Conservation (phyloP, 306 rosid genomes). For the Prunus fruticosa region DNA sequence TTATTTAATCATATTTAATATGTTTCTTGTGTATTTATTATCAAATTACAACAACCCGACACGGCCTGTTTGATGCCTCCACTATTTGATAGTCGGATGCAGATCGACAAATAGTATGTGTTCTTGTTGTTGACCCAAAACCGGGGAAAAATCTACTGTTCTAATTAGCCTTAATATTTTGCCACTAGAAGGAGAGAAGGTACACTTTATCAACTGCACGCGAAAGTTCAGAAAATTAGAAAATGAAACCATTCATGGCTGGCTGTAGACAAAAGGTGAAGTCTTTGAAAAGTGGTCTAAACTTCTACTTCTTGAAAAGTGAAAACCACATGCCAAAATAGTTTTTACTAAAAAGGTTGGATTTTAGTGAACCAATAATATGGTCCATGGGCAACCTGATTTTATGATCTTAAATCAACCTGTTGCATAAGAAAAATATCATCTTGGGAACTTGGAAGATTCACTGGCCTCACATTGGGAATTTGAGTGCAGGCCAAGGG, state of each 20-base stretch:
- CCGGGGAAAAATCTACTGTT: neutral
- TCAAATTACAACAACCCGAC: neutral
- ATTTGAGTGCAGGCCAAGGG: slow-evolving; percentile 19
- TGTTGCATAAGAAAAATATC: neutral
- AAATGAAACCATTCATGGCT: neutral
- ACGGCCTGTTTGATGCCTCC: no score
- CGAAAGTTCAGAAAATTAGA: neutral
- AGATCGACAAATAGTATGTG: neutral
- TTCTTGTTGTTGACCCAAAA: neutral
- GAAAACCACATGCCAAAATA: neutral
- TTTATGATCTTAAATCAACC: neutral
- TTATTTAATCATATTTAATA: neutral
- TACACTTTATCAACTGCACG: neutral
- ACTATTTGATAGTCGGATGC: neutral
- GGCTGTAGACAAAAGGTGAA: neutral
- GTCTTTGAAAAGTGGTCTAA: neutral
- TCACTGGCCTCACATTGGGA: neutral
- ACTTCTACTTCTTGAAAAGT: neutral
- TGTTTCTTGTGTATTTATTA: neutral
- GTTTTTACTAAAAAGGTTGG: neutral
- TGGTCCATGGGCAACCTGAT: neutral
- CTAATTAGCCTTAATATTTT: neutral
- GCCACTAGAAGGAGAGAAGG: neutral
- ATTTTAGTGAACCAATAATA: neutral
- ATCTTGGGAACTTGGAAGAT: neutral